Base-by-base conservation (phyloP, 1,284 basidiomycete genomes). In the Boletus nobilissimus region DNA sequence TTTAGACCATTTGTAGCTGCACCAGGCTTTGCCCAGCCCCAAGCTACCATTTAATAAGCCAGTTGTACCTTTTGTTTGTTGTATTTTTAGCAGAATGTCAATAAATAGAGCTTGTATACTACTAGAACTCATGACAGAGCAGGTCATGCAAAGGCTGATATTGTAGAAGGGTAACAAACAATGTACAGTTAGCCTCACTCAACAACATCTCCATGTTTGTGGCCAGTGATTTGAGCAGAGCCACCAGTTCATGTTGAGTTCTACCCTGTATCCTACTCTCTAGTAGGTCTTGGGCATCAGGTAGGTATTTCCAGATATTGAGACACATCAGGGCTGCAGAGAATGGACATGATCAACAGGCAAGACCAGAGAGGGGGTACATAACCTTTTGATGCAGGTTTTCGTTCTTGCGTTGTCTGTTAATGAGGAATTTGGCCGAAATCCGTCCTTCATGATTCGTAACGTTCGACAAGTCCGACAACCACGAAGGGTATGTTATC, bases 111-210 rank as follows among this genome's bases (percentile, higher is more conserved):
- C n/a, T n/a, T n/a, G n/a, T n/a, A n/a, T n/a, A n/a, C n/a, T n/a
- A n/a, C n/a, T n/a, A n/a, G n/a, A n/a, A n/a, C n/a, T n/a, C n/a
- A n/a, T n/a, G 85, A 51, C 85, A 88, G 24, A 95, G 85, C 62
- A 91, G 81, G 39, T 81, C 79, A 79, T 93, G 91, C 6, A 93
- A 88, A 0, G 92, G 90, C 14, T 88, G 83, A 81, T 94, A 87
- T 77, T 92, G 90, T 19, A 95, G 87, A 40, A 95, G 88, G 1
- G 88, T 85, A 64, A 95, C 87, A 84, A 94, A 94, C 14, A 91
- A 92, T 1, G 94, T n/a, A n/a, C n/a, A 79, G 69, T 85, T 85
- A 5, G 76, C 82, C 39, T 63, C 72, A 70, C 79, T 74, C 10
- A 64, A 57, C 64, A 73, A 70, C 65, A 64, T 74, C 34, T 74